These are phyloP conservation scores for Penicillium sp. DNA, from an alignment of 2,329 filamentous ascomycete genomes.

Conservation along the genomic window DNA sequence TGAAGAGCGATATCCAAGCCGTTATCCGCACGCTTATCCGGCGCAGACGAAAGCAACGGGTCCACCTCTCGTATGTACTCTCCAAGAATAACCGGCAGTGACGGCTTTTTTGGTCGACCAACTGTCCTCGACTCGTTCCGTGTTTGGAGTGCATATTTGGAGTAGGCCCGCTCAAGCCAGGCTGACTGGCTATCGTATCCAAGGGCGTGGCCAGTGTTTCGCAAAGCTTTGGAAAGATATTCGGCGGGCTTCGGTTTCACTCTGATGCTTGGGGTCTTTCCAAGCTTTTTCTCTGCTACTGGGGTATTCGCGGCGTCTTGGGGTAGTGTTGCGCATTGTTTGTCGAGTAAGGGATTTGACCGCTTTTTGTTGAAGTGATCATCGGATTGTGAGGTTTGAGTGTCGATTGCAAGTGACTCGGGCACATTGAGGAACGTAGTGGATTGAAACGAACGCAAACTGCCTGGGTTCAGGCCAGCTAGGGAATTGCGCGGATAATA, in stretches of 20 bases:
- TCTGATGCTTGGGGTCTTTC: neutral
- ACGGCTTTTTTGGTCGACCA: constrained; percentile 17
- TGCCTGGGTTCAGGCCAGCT: neutral
- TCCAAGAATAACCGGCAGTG: constrained; percentile 36
- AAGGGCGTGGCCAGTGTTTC: constrained; percentile 17
- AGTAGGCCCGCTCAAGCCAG: constrained; percentile 1
- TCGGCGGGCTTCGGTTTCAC: constrained; percentile 27
- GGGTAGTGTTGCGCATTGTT: neutral
- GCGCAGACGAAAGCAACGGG: constrained; percentile 20
- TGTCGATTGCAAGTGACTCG: neutral
- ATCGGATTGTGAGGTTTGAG: neutral
- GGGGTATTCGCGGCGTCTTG: neutral
- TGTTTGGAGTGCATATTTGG: neutral
- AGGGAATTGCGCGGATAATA: neutral
- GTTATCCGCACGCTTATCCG: neutral
- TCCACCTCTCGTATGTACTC: constrained; percentile 38
- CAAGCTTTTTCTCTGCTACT: neutral
- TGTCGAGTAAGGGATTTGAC: neutral
- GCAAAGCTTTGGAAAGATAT: constrained; percentile 30
- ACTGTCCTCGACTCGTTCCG: constrained; percentile 7
- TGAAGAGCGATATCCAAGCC: constrained; percentile 27
- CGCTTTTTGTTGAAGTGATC: neutral
- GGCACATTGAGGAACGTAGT: neutral
- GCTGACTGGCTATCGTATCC: neutral
- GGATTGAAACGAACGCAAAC: constrained; percentile 3